Conservation (phyloP, 495 filamentous ascomycete species). For the Daldinia caldariorum region DNA sequence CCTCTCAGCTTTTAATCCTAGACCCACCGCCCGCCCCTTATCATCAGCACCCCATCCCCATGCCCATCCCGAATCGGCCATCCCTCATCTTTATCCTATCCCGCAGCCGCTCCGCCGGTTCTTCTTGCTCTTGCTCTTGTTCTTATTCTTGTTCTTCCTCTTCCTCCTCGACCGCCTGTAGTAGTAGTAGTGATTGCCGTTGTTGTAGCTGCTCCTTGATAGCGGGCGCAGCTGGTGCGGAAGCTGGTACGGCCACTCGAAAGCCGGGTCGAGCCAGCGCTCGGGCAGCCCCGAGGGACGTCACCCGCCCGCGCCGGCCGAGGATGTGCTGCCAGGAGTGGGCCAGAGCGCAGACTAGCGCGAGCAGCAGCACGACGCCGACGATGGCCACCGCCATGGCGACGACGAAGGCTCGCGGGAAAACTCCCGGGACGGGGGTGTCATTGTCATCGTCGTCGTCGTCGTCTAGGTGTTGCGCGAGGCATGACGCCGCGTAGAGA, state of each 20-base stretch:
- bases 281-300: slow-evolving; percentile 10
- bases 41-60: no score
- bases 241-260: slow-evolving; percentile 34
- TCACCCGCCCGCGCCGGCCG: neutral
- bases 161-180: no score
- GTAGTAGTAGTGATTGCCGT: no score
- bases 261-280: slow-evolving; percentile 33
- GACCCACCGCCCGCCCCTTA: neutral
- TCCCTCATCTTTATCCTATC: neutral
- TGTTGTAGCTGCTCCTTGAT: slow-evolving; percentile 14
- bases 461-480: neutral
- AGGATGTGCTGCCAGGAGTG: slow-evolving; percentile 42
- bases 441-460: slow-evolving; percentile 7
- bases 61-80: neutral
- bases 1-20: neutral
- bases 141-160: no score
- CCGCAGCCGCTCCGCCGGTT: slow-evolving; percentile 1
- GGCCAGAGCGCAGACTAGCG: slow-evolving; percentile 40
- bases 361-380: slow-evolving; percentile 19
- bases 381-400: slow-evolving; percentile 29
- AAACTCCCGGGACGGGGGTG: slow-evolving; percentile 18
- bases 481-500: neutral
- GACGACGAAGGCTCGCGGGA: slow-evolving; percentile 37
- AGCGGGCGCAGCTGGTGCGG: slow-evolving; percentile 23
- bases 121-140: neutral